These are phyloP conservation scores for Lycium barbarum DNA, from an alignment of 257 asterid species.

Conservation along the genomic window DNA sequence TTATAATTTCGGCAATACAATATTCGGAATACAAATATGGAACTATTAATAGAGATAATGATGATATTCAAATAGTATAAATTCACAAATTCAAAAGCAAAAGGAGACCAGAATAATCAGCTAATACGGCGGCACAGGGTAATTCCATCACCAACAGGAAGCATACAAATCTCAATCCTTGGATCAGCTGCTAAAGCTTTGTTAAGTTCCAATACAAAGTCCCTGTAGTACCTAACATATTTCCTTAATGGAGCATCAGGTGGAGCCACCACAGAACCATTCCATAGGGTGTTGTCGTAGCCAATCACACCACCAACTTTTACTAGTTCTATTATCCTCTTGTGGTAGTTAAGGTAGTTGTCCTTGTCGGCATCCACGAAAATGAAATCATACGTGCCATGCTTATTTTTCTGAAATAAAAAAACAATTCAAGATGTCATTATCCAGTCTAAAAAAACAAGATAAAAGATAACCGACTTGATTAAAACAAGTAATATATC, in stretches of 20 bases:
- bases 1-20: background rate
- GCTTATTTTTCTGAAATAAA: conserved; percentile 44
- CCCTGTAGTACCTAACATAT: conserved; percentile 76
- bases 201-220: conserved; percentile 83
- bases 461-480: background rate
- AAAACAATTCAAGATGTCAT: background rate
- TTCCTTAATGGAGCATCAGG: conserved; percentile 87
- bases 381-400: conserved; percentile 75
- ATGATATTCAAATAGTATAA: too few species aligned
- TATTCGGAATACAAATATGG: background rate
- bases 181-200: conserved; percentile 87
- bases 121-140: conserved; percentile 90
- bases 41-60: background rate
- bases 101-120: conserved; percentile 31
- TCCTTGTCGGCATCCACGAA: conserved; percentile 96
- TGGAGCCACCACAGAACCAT: conserved; percentile 87
- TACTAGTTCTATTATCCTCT: conserved; percentile 73
- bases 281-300: conserved; percentile 93
- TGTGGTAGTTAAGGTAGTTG: conserved; percentile 82
- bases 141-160: conserved; percentile 94
- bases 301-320: conserved; percentile 88
- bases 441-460: background rate
- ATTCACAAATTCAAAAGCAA: background rate
- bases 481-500: too few species aligned
- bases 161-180: conserved; percentile 88